Base-by-base conservation (phyloP, 2,329 filamentous ascomycete genomes). In the Catunica adiposa region DNA sequence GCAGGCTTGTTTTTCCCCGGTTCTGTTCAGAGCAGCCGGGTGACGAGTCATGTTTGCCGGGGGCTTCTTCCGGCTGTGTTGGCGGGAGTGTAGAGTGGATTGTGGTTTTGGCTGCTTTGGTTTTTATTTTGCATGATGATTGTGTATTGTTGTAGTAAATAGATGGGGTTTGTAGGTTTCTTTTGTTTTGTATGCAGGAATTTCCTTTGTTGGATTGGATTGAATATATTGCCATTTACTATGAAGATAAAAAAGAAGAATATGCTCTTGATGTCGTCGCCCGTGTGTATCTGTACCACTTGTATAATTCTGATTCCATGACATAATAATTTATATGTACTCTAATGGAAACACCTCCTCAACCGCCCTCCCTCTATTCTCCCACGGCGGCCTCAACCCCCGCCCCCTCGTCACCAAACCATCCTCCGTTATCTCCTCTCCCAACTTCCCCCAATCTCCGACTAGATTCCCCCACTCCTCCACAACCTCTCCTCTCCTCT, bases 1-100 rank as follows among this genome's bases (percentile, higher is more conserved):
- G 44, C 44, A 5, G 22, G 44, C 8, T 25, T 20, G 3, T 25
- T 20, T 3, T 25, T 22, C 8, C 17, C 8, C 15, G 44, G 7
- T 48, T 11, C 22, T 25, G 44, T 48, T 48, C 44, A 48, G 44
- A 48, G 44, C 44, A 48, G 44, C 14, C 44, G 44, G 23, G 22
- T 25, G 44, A 22, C 6, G 6, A 20, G 44, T 8, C 5, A 25
- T 17, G 17, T 15, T 48, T 23, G 23, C 15, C 22, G 11, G 44
- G 23, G 22, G 22, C 42, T 46, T 46, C 42, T 48, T 48, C 44
- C 44, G 44, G 44, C 44, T 48, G 44, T 48, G 44, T 48, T 14
- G 44, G 15, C 11, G 44, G 23, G 9, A 20, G 44, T 11, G 17
- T 48, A 14, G 44, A 25, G 23, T 15, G 38, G 38, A 20, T 9